Conservation (phyloP, 495 filamentous ascomycete species). For the Annulohypoxylon maeteangense region DNA sequence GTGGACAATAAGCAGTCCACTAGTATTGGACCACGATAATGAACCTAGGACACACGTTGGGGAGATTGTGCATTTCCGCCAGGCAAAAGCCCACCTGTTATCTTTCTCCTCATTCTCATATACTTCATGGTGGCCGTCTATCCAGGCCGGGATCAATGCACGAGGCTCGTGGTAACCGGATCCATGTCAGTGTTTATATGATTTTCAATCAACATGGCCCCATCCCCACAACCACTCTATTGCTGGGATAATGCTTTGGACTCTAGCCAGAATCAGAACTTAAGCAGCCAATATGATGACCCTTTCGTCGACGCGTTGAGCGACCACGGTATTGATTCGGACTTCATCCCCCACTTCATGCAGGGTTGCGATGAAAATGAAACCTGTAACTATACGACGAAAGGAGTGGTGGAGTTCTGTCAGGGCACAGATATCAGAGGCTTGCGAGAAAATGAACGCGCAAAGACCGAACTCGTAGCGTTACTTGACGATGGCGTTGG, state of each 20-base stretch:
- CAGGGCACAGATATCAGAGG: neutral
- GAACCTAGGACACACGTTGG: neutral
- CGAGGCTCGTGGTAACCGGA: neutral
- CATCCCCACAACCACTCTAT: constrained; percentile 5
- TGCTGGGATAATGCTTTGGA: constrained; percentile 16
- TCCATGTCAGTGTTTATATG: neutral
- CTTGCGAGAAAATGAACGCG: neutral
- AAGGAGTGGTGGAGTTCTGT: constrained; percentile 7
- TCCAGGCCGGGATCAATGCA: neutral
- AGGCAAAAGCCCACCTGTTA: neutral
- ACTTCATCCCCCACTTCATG: neutral
- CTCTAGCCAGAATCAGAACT: neutral
- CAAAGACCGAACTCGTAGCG: neutral
- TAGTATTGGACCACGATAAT: too few species aligned
- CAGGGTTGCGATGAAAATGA: constrained; percentile 10
- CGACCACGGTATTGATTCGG: neutral
- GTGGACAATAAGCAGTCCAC: too few species aligned
- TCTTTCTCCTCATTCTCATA: neutral
- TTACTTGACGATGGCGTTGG: constrained; percentile 7
- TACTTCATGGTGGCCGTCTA: neutral
- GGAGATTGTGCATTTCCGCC: neutral
- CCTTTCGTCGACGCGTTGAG: neutral
- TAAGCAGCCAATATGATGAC: neutral
- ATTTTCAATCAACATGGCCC: neutral
- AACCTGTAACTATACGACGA: constrained; percentile 8